phyloP scores from a whole-genome alignment of 805 yeast genomes.

The Candida peoriensis region DNA sequence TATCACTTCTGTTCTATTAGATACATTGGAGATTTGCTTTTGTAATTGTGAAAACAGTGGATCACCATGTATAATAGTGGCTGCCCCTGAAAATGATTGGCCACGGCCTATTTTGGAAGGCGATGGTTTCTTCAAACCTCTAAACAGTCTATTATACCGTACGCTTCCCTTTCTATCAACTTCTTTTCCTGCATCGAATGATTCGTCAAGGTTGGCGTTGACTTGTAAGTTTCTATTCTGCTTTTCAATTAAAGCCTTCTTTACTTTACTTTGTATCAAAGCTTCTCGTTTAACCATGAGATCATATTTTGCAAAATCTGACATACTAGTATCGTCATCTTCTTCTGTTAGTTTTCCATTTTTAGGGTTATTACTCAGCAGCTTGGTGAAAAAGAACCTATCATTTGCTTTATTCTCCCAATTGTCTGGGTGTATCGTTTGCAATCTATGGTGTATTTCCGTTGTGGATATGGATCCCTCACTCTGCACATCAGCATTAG shows the following conservation, averaged over 20 bases:
- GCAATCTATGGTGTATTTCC: conserved; percentile 12
- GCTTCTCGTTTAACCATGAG: conserved; percentile 29
- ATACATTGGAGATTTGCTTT: background rate
- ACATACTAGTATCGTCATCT: conserved; percentile 8
- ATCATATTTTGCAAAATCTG: conserved; percentile 32
- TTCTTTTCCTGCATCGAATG: conserved; percentile 22
- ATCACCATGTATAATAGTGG: conserved; percentile 1
- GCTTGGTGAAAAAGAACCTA: conserved; percentile 25
- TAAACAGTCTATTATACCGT: background rate
- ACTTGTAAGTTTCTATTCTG: conserved; percentile 17
- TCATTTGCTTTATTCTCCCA: conserved; percentile 22
- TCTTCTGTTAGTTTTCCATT: conserved; percentile 1
- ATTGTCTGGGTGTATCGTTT: conserved; percentile 12
- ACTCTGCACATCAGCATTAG: no score
- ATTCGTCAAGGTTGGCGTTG: conserved; percentile 16
- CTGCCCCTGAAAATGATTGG: background rate
- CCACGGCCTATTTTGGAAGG: background rate
- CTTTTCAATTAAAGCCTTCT: conserved; percentile 13
- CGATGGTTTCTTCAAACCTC: background rate
- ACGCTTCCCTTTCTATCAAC: background rate
- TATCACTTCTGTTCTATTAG: conserved; percentile 24
- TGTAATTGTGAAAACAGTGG: no score
- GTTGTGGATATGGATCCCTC: conserved; percentile 11
- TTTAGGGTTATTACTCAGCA: conserved; percentile 15
- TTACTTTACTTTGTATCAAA: conserved; percentile 24